These are phyloP conservation scores for Quercus glauca DNA, from an alignment of 306 rosid genomes.

Conservation along the genomic window DNA sequence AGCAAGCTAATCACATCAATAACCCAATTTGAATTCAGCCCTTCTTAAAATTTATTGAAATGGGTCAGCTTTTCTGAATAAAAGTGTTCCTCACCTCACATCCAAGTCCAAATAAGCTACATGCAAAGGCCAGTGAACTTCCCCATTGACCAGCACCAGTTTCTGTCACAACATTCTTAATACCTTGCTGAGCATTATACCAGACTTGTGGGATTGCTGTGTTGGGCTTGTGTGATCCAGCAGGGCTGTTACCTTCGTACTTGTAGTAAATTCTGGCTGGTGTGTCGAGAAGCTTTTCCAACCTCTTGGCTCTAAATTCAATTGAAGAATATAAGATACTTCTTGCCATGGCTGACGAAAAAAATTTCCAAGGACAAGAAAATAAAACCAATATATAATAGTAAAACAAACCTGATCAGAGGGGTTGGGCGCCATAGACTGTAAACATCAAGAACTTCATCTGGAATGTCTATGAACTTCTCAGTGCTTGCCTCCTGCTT, in stretches of 20 bases:
- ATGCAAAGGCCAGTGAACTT: slow-evolving; percentile 87
- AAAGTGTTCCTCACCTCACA: slow-evolving; percentile 59
- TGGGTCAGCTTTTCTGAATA: not conserved
- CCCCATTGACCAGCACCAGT: slow-evolving; percentile 99
- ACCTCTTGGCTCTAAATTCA: slow-evolving; percentile 76
- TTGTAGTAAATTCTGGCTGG: slow-evolving; percentile 96
- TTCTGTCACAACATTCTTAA: slow-evolving; percentile 88
- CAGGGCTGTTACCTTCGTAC: slow-evolving; percentile 94
- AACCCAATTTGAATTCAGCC: not conserved
- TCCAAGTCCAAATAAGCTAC: slow-evolving; percentile 78
- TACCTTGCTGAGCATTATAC: slow-evolving; percentile 80
- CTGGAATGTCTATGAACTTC: slow-evolving; percentile 73
- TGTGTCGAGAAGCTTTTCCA: slow-evolving; percentile 88
- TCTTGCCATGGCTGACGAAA: slow-evolving; percentile 5
- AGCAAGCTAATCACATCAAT: slow-evolving; percentile 5
- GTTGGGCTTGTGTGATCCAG: slow-evolving; percentile 95
- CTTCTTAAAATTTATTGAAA: not conserved
- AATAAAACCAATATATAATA: not conserved
- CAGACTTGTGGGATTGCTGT: slow-evolving; percentile 93
- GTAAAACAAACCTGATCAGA: slow-evolving; percentile 67
- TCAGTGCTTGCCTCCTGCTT: slow-evolving; percentile 72
- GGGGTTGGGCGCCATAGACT: slow-evolving; percentile 96
- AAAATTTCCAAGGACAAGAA: not conserved
- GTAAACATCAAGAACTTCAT: slow-evolving; percentile 76
- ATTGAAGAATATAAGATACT: slow-evolving; percentile 19